Conservation (phyloP, 306 rosid genomes). For the Corylus avellana region DNA sequence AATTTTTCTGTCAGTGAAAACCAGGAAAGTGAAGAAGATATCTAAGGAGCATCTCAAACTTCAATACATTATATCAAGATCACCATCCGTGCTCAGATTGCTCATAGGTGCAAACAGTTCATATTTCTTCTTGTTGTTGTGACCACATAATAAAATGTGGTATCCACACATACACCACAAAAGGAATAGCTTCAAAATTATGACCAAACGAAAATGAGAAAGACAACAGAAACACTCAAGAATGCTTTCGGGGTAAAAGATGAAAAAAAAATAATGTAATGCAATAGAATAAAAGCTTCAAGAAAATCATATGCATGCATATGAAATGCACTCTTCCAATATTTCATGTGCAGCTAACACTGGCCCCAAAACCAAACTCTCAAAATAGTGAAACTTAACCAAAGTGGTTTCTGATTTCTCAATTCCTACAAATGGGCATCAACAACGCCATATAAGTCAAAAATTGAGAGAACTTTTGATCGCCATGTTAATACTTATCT, state of each 20-base stretch:
- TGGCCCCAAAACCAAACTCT: background rate
- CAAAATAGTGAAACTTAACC: background rate
- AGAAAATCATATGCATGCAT: background rate
- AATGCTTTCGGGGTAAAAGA: no score
- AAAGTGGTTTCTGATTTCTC: background rate
- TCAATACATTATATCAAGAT: background rate
- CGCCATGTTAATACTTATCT: no score
- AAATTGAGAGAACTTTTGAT: no score
- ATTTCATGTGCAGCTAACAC: background rate
- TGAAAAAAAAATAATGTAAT: background rate
- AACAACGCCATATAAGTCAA: no score
- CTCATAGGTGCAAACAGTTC: no score
- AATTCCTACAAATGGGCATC: background rate
- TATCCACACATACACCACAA: no score
- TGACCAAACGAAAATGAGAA: no score
- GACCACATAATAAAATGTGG: no score
- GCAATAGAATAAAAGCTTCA: background rate
- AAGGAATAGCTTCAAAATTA: no score
- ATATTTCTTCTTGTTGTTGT: no score
- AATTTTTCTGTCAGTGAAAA: conserved; percentile 29
- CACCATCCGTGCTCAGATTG: background rate
- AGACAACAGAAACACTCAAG: no score
- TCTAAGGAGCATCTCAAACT: background rate
- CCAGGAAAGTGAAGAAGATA: conserved; percentile 18
- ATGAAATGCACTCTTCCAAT: background rate